Conservation (phyloP, 1,139 yeast species). For the Scheffersomyces cryptocercus region DNA sequence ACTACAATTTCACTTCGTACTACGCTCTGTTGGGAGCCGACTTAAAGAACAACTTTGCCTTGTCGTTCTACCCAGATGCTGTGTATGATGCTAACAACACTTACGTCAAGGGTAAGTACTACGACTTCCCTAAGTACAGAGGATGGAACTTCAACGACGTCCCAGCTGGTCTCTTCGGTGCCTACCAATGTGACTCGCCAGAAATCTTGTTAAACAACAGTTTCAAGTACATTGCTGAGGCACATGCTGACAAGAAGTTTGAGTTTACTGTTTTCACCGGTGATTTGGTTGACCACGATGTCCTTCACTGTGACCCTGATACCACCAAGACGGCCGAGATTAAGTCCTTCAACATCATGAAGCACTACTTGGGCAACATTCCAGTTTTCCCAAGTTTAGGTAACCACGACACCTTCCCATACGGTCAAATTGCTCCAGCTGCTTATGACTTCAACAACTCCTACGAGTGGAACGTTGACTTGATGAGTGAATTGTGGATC, state of each 20-base stretch:
- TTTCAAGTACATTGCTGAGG: constrained; percentile 43
- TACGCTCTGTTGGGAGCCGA: constrained; percentile 20
- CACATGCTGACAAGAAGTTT: constrained; percentile 31
- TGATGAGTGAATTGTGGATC: constrained; percentile 61
- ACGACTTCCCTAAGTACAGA: constrained; percentile 35
- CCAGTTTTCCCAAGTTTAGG: constrained; percentile 71
- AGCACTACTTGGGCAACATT: constrained; percentile 50
- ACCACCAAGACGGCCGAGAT: constrained; percentile 57
- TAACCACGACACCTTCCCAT: constrained; percentile 74
- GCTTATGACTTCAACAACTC: constrained; percentile 39
- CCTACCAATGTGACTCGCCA: constrained; percentile 66
- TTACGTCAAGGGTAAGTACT: constrained; percentile 42
- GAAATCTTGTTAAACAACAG: constrained; percentile 58
- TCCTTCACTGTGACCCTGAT: constrained; percentile 43
- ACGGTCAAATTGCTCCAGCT: constrained; percentile 63
- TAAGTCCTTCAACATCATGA: constrained; percentile 52
- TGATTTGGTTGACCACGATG: constrained; percentile 66
- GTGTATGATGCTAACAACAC: constrained; percentile 36
- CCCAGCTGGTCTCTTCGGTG: constrained; percentile 64
- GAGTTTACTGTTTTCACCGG: constrained; percentile 71
- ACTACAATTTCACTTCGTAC: constrained; percentile 36
- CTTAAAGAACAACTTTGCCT: constrained; percentile 16
- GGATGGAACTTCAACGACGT: constrained; percentile 43
- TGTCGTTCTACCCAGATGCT: constrained; percentile 37
- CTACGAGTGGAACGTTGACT: constrained; percentile 60